Percentiles rank a stretch among this genome's conserved stretches.
phyloP scores from a whole-genome alignment of 345 rosid genomes.

The Excoecaria cochinchinensis region DNA sequence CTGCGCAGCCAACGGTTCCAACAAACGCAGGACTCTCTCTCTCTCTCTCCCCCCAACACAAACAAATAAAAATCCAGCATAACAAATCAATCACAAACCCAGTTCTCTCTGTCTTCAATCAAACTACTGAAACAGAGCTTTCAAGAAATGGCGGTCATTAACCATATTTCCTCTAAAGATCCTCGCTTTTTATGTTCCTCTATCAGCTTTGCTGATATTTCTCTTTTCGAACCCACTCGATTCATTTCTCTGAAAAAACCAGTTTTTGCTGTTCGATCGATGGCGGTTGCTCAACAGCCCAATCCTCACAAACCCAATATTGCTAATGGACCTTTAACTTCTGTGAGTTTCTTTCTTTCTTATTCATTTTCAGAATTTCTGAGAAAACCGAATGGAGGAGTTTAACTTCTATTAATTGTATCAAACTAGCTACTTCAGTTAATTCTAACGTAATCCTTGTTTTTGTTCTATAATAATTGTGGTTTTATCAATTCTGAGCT shows the following conservation, averaged over 20 bases:
- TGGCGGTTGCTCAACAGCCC: conserved; percentile 24
- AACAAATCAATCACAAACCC: too few species aligned
- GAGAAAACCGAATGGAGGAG: background rate
- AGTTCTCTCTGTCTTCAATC: too few species aligned
- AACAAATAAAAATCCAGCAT: too few species aligned
- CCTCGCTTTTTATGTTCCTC: conserved; percentile 42
- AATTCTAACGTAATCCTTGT: too few species aligned
- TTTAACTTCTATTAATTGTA: background rate
- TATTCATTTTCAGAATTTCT: background rate
- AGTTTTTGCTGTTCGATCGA: conserved; percentile 44
- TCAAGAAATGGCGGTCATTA: conserved; percentile 29
- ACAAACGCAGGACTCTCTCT: too few species aligned
- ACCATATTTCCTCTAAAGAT: conserved; percentile 28
- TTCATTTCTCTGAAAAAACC: conserved; percentile 17
- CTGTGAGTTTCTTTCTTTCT: conserved; percentile 38
- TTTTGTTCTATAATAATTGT: background rate
- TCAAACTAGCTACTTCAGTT: background rate
- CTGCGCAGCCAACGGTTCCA: too few species aligned
- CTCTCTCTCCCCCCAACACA: too few species aligned
- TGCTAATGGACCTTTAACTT: conserved; percentile 39
- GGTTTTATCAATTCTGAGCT: background rate
- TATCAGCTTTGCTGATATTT: conserved; percentile 26
- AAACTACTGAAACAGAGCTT: background rate
- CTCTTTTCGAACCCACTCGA: conserved; percentile 18
- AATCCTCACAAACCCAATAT: conserved; percentile 16